phyloP scores from a whole-genome alignment of 345 rosid species.

The Leavenworthia alabamica region DNA sequence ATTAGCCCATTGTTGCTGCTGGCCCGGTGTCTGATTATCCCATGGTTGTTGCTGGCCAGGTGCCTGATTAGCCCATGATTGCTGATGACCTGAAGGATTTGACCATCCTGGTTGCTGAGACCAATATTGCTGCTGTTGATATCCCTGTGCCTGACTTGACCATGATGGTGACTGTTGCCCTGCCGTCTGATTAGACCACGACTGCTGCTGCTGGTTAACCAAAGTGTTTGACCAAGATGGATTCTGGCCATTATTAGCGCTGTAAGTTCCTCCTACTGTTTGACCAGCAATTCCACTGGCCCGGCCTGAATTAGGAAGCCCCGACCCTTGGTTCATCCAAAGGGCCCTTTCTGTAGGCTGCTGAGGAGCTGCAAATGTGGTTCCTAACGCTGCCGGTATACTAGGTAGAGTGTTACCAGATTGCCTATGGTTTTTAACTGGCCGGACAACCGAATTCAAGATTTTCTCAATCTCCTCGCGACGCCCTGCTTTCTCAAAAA shows the following conservation, averaged over 20 bases:
- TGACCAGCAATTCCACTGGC: constrained; percentile 23
- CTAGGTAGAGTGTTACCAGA: constrained; percentile 25
- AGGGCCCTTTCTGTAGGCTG: constrained; percentile 16
- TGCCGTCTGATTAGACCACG: constrained; percentile 18
- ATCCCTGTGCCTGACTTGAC: constrained; percentile 22
- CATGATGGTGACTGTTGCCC: constrained; percentile 28
- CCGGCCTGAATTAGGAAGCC: constrained; percentile 26
- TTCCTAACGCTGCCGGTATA: constrained; percentile 11
- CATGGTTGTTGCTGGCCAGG: neutral
- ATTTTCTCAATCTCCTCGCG: constrained; percentile 58
- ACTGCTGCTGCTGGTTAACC: constrained; percentile 28
- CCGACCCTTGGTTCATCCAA: constrained; percentile 14
- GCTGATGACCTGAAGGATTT: constrained; percentile 18
- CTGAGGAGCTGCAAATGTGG: constrained; percentile 12
- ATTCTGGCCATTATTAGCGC: constrained; percentile 19
- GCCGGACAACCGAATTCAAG: constrained; percentile 48
- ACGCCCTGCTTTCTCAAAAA: constrained; percentile 52
- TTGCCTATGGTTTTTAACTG: constrained; percentile 19
- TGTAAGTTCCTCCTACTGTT: constrained; percentile 15
- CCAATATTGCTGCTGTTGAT: constrained; percentile 26
- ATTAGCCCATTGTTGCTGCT: constrained; percentile 16
- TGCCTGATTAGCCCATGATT: constrained; percentile 6
- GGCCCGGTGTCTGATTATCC: neutral
- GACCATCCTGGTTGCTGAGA: constrained; percentile 28
- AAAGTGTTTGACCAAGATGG: constrained; percentile 22